phyloP scores from a whole-genome alignment of 2,329 filamentous ascomycete genomes.

The Dendrostoma leiphaemia region DNA sequence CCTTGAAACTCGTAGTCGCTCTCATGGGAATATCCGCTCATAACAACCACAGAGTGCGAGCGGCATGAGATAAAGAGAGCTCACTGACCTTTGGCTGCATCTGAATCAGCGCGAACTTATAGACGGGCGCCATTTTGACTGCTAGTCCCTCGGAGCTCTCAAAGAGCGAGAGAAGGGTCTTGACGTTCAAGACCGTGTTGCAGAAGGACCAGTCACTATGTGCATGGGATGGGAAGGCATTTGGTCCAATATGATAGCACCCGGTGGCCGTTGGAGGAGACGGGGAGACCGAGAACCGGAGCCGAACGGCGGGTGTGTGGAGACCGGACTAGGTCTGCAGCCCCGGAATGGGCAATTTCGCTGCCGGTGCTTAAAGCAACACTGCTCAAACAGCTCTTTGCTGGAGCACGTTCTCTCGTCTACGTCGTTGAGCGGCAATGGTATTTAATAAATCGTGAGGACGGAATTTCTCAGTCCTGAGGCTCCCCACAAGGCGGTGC shows the following conservation, averaged over 20 bases:
- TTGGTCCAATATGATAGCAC: too few relatives aligned
- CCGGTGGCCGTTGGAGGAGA: background rate
- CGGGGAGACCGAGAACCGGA: constrained; percentile 8
- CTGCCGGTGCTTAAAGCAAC: background rate
- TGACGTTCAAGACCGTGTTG: background rate
- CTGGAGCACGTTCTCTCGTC: too few relatives aligned
- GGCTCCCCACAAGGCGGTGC: too few relatives aligned
- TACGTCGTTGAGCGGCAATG: too few relatives aligned
- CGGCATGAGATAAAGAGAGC: background rate
- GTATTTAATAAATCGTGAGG: too few relatives aligned
- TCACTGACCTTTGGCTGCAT: constrained; percentile 39
- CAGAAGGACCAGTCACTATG: background rate
- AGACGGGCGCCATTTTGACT: constrained; percentile 34
- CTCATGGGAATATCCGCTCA: background rate
- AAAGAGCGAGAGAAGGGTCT: too few relatives aligned
- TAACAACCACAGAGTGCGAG: background rate
- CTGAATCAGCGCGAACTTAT: constrained; percentile 48
- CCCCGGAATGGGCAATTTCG: background rate
- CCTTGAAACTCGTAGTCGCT: too few relatives aligned
- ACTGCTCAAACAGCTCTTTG: too few relatives aligned
- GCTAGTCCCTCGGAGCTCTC: background rate
- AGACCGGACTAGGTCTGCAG: background rate
- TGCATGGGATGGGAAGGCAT: background rate
- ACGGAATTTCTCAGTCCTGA: too few relatives aligned
- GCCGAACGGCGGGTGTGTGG: constrained; percentile 9